Evolutionary conservation across 805 yeast genomes (phyloP).

Genomic region (Metschnikowia koreensis): DNA sequence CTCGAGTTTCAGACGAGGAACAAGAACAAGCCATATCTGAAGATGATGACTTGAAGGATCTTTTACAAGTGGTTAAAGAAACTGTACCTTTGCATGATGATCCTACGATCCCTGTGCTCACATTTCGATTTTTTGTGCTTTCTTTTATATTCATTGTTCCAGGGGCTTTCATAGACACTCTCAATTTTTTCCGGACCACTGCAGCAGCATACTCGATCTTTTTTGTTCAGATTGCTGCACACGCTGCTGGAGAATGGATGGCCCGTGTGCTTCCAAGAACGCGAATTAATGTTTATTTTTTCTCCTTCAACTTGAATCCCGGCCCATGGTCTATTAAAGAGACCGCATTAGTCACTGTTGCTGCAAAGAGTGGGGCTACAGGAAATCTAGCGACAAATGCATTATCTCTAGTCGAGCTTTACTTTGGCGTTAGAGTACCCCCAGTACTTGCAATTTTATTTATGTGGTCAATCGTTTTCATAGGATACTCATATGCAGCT

Average conservation of each 20-base stretch:
- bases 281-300: conserved; percentile 18
- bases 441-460: conserved; percentile 37
- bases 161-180: conserved; percentile 42
- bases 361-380: conserved; percentile 53
- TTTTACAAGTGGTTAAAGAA: conserved; percentile 35
- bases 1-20: conserved; percentile 2
- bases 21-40: background rate
- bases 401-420: conserved; percentile 45
- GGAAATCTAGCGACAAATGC: conserved; percentile 51
- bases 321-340: conserved; percentile 59
- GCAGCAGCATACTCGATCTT: conserved; percentile 51
- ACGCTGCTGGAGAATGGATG: conserved; percentile 47
- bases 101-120: conserved; percentile 36
- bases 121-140: conserved; percentile 36
- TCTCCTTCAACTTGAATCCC: conserved; percentile 41
- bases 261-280: conserved; percentile 41
- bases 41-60: conserved; percentile 23
- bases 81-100: conserved; percentile 40
- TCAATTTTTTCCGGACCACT: conserved; percentile 43
- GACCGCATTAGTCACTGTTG: conserved; percentile 49
- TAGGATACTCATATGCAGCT: conserved; percentile 54
- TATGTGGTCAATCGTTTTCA: conserved; percentile 52
- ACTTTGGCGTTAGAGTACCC: conserved; percentile 37
- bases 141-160: conserved; percentile 37
- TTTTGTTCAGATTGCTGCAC: conserved; percentile 50